Evolutionary conservation across 2,329 filamentous ascomycete species (phyloP).

Genomic region (Zasmidium cellare): DNA sequence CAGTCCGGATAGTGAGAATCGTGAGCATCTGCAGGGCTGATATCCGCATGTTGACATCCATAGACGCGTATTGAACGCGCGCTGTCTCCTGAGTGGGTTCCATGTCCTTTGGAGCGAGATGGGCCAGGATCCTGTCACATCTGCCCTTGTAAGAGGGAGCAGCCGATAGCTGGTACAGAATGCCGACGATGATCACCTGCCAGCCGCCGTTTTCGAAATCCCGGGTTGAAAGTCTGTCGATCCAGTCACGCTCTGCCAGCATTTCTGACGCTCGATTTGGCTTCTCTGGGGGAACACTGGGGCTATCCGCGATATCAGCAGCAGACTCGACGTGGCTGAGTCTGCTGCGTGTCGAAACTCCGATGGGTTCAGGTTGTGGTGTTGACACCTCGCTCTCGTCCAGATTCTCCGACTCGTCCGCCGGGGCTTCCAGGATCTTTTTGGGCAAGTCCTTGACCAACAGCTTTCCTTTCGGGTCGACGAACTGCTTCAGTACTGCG

Average conservation of each 20-base stretch:
- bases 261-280: constrained; percentile 73
- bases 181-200: constrained; percentile 84
- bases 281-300: constrained; percentile 30
- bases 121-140: constrained; percentile 76
- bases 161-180: constrained; percentile 81
- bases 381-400: constrained; percentile 54
- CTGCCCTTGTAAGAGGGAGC: constrained; percentile 66
- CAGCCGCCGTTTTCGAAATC: constrained; percentile 88
- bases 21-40: constrained; percentile 81
- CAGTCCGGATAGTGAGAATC: constrained; percentile 82
- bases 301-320: constrained; percentile 49
- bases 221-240: constrained; percentile 77
- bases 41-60: constrained; percentile 82
- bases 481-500: constrained; percentile 81
- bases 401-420: constrained; percentile 70
- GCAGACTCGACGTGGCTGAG: constrained; percentile 70
- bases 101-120: constrained; percentile 76
- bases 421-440: constrained; percentile 69
- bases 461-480: constrained; percentile 76
- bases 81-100: constrained; percentile 77
- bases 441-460: constrained; percentile 66
- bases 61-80: constrained; percentile 66
- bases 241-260: constrained; percentile 75
- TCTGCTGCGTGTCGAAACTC: constrained; percentile 81
- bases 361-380: constrained; percentile 70